phyloP scores from a whole-genome alignment of 805 yeast genomes.

The Metschnikowia proteae region DNA sequence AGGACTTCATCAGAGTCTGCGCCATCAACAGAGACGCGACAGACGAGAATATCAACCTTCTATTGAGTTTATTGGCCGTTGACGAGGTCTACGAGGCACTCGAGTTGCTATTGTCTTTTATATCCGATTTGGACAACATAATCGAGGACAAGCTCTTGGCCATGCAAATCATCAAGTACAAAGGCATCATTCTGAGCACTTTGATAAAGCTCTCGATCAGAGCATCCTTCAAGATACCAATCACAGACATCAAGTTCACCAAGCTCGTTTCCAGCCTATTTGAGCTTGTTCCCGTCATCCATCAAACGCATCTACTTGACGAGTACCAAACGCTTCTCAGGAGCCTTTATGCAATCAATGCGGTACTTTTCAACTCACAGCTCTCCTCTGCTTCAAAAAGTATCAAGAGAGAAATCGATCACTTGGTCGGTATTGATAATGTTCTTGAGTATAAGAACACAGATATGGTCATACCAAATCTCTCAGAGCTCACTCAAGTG shows the following conservation, averaged over 20 bases:
- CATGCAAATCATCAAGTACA: conserved; percentile 36
- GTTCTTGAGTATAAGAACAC: conserved; percentile 13
- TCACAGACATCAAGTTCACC: conserved; percentile 30
- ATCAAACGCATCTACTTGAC: conserved; percentile 26
- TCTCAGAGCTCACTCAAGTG: conserved; percentile 31
- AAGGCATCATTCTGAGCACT: conserved; percentile 25
- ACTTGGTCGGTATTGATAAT: conserved; percentile 30
- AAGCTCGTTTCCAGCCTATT: conserved; percentile 25
- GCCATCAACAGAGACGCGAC: conserved; percentile 23
- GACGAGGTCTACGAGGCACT: conserved; percentile 30
- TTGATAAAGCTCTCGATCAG: conserved; percentile 26
- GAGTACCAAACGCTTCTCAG: conserved; percentile 23
- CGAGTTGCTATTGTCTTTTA: conserved; percentile 24
- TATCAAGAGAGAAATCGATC: conserved; percentile 32
- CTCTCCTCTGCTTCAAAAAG: conserved; percentile 19
- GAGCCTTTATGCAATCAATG: conserved; percentile 29
- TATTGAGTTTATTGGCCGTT: conserved; percentile 22
- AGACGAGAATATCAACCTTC: conserved; percentile 19
- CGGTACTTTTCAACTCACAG: conserved; percentile 24
- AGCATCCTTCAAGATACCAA: conserved; percentile 31
- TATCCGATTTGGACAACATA: conserved; percentile 31
- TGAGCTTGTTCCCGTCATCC: conserved; percentile 31
- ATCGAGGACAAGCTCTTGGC: conserved; percentile 29
- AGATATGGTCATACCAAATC: conserved; percentile 14
- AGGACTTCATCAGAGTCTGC: conserved; percentile 36